Evolutionary conservation across 768 basidiomycete species (phyloP), one percentile per base, ranked within the genome.

Genomic region (Amyloporia xantha): DNA sequence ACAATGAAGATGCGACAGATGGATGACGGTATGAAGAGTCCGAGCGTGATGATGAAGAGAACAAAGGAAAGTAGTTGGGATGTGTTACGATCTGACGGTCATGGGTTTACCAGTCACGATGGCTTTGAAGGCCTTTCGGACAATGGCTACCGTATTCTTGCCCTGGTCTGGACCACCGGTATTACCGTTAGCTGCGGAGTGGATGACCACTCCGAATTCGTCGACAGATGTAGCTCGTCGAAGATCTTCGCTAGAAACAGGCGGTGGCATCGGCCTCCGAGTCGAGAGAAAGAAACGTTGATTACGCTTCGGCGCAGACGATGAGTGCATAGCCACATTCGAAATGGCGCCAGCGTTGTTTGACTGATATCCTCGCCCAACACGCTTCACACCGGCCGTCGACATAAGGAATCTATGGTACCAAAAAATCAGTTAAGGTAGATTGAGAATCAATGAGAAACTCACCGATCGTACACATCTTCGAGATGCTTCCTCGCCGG

Each of bases 281-380:
- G 58, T 54, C 19, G 64, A 66, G 50, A 72, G 67, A 64, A 81
- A 80, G 20, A 76, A 62, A 23, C 70, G 66, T 25, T 68, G 67
- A 57, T 67, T 68, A 33, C 71, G 66, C 53, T 50, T 71, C 56
- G 53, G 63, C 62, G 26, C 59, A 28, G 46, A 59, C 52, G 36
- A 41, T 24, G 27, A 50, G 23, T 62, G 52, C 37, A 50, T 50
- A 13, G 66, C 54, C 33, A 62, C 65, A 51, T 71, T 70, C 4
- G 63, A 63, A 35, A 73, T 59, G 2, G 78, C 72, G 20, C 70
- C 74, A 9, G 10, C 15, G 53, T 76, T 77, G 45, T 86, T 78
- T 2, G 86, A 89, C 64, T 91, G 85, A 57, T 91, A 90, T 5
- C 89, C 88, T 58, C 79, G 82, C 3, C 89, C 89, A 6, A 85